phyloP scores from a whole-genome alignment of 169 alveolate species.

The Cryptosporidium canis region DNA sequence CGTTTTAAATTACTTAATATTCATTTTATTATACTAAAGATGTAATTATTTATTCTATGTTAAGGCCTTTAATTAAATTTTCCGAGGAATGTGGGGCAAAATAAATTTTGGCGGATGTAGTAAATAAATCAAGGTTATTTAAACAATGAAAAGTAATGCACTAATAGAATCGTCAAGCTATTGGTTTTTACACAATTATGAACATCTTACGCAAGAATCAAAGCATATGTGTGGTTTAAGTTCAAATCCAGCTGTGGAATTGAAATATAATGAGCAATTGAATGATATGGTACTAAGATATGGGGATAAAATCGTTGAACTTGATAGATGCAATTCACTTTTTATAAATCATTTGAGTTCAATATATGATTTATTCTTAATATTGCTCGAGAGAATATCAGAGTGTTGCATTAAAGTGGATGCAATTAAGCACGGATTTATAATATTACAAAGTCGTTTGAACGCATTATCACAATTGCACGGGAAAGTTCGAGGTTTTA shows the following conservation, averaged over 20 bases:
- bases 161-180: constrained; percentile 3
- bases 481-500: not conserved
- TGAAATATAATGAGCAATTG: not conserved
- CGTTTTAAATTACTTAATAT: not conserved
- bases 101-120: not conserved
- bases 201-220: not conserved
- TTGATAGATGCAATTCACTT: not conserved
- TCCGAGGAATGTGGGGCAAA: not conserved
- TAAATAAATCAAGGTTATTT: not conserved
- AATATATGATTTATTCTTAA: not conserved
- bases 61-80: not conserved
- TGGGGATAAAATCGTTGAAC: not conserved
- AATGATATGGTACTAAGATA: not conserved
- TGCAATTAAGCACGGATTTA: constrained; percentile 14
- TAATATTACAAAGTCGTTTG: not conserved
- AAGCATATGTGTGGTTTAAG: not conserved
- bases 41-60: not conserved
- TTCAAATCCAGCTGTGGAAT: not conserved
- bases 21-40: not conserved
- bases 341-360: not conserved
- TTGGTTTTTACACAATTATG: constrained; percentile 23
- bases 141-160: not conserved
- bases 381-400: constrained; percentile 1
- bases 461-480: not conserved
- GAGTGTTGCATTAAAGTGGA: not conserved